Evolutionary conservation across 148 eudicot species (phyloP).

Genomic region (Nyssa sinensis): DNA sequence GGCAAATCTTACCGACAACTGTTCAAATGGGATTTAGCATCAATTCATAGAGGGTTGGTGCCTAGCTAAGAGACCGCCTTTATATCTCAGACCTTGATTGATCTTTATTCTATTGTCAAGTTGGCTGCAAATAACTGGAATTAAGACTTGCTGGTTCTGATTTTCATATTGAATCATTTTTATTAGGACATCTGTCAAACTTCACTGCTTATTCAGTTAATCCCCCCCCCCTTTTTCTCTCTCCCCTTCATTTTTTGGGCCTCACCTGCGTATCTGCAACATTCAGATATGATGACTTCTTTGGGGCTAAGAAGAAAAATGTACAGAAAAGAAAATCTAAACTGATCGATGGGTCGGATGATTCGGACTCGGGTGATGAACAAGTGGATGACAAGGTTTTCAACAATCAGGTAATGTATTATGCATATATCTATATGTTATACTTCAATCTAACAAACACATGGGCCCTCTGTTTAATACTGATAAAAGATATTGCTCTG

Average conservation of each 20-base stretch:
- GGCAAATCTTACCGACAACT: too few relatives aligned
- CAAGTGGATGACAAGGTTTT: conserved; percentile 25
- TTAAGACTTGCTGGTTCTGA: too few relatives aligned
- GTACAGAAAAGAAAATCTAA: conserved; percentile 36
- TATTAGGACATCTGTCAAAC: too few relatives aligned
- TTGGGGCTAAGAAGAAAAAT: conserved; percentile 46
- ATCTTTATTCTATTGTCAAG: too few relatives aligned
- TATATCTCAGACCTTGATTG: too few relatives aligned
- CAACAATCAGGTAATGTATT: conserved; percentile 32
- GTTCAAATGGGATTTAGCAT: too few relatives aligned
- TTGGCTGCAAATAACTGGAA: too few relatives aligned
- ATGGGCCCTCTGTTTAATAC: neutral
- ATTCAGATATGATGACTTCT: conserved; percentile 78
- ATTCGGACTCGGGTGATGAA: conserved; percentile 43
- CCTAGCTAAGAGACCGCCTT: too few relatives aligned
- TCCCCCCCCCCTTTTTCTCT: neutral
- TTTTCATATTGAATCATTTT: too few relatives aligned
- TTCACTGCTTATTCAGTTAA: neutral
- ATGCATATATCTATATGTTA: neutral
- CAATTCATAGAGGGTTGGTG: too few relatives aligned
- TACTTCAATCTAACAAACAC: neutral
- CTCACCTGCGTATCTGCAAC: conserved; percentile 2
- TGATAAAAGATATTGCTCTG: neutral
- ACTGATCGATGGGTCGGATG: conserved; percentile 37
- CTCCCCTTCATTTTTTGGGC: neutral